Evolutionary conservation across 495 filamentous ascomycete species (phyloP).

Genomic region (Wilcoxina mikolae): DNA sequence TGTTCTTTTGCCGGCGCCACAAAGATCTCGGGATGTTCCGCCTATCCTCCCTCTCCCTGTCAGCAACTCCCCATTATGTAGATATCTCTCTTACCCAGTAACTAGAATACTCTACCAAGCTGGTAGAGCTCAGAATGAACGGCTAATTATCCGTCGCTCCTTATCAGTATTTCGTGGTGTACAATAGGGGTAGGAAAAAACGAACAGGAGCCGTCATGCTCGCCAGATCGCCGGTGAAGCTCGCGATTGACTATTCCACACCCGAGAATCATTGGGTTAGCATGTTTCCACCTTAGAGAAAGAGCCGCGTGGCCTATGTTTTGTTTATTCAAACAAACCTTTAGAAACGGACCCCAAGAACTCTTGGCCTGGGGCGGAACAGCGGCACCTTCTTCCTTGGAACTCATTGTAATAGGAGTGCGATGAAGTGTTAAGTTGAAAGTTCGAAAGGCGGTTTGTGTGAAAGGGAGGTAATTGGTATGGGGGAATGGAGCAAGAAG

Average conservation of each 20-base stretch:
- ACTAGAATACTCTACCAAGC: slow-evolving; percentile 83
- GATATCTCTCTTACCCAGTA: slow-evolving; percentile 72
- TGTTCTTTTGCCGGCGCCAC: slow-evolving; percentile 68
- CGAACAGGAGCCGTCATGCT: slow-evolving; percentile 67
- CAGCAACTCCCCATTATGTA: slow-evolving; percentile 1
- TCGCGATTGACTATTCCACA: slow-evolving; percentile 63
- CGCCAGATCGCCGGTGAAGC: slow-evolving; percentile 90
- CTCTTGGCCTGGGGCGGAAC: slow-evolving; percentile 28
- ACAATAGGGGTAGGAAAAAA: slow-evolving; percentile 1
- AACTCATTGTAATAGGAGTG: background rate
- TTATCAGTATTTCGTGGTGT: background rate
- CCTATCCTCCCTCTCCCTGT: slow-evolving; percentile 19
- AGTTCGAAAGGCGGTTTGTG: too few relatives aligned
- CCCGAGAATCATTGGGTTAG: slow-evolving; percentile 7
- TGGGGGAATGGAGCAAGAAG: too few relatives aligned
- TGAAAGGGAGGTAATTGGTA: too few relatives aligned
- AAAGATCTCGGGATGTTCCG: slow-evolving; percentile 78
- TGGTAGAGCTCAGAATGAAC: slow-evolving; percentile 86
- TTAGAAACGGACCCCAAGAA: slow-evolving; percentile 30
- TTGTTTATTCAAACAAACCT: slow-evolving; percentile 27
- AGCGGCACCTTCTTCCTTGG: slow-evolving; percentile 20
- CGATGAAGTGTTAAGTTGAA: background rate
- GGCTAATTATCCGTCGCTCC: slow-evolving; percentile 31
- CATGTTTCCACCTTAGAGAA: background rate
- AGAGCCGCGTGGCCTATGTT: background rate